These are phyloP conservation scores for Talinum fruticosum DNA, from an alignment of 148 eudicot genomes.

Conservation along the genomic window DNA sequence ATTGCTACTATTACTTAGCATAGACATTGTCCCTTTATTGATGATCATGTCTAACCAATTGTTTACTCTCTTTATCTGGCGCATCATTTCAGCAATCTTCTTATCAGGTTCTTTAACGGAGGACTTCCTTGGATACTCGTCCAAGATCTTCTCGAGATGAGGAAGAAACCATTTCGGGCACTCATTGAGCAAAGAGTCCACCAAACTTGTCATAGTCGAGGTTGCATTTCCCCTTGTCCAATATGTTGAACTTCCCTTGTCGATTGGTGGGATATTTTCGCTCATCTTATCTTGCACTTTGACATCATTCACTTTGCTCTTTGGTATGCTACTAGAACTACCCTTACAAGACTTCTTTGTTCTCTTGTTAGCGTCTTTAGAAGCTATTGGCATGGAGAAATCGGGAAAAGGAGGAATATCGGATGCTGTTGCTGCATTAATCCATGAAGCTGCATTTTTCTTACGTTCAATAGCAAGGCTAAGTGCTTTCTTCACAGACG, in stretches of 20 bases:
- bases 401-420: conserved; percentile 39
- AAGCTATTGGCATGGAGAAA: neutral
- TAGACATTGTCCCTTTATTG: conserved; percentile 17
- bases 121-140: conserved; percentile 34
- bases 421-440: conserved; percentile 39
- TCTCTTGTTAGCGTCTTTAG: neutral
- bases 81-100: conserved; percentile 37
- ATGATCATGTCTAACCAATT: conserved; percentile 38
- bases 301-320: conserved; percentile 16
- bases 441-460: conserved; percentile 46
- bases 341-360: conserved; percentile 23
- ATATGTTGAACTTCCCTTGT: conserved; percentile 25
- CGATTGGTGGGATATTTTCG: conserved; percentile 26
- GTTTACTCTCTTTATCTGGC: conserved; percentile 44
- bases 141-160: conserved; percentile 40
- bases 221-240: conserved; percentile 36
- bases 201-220: conserved; percentile 23
- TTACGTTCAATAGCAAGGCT: conserved; percentile 43
- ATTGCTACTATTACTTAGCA: neutral
- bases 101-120: conserved; percentile 15
- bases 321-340: conserved; percentile 25
- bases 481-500: conserved; percentile 39
- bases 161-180: conserved; percentile 37
- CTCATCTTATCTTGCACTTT: conserved; percentile 14
- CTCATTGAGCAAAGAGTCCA: conserved; percentile 32